Percentiles rank a stretch among this genome's conserved stretches.
phyloP scores from a whole-genome alignment of 1,139 yeast species.

The Taphrina confusa region DNA sequence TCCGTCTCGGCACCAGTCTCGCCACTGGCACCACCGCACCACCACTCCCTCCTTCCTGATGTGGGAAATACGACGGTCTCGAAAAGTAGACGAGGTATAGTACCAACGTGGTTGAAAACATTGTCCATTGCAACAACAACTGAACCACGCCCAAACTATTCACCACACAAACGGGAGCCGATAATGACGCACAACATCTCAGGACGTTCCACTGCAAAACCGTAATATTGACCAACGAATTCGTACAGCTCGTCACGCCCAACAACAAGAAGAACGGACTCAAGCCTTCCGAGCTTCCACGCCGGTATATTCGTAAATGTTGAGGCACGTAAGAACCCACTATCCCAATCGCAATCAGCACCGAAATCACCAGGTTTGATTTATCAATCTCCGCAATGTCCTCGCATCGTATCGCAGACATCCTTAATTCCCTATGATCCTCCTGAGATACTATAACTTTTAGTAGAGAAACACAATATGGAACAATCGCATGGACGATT shows the following conservation, averaged over 20 bases:
- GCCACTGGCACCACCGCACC: conserved; percentile 26
- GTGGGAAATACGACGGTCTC: conserved; percentile 29
- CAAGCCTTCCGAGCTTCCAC: conserved; percentile 74
- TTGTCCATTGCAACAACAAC: conserved; percentile 65
- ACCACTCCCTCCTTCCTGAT: neutral
- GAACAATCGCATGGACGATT: no score
- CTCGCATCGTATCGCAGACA: conserved; percentile 42
- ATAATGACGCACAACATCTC: conserved; percentile 45
- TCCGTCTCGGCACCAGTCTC: conserved; percentile 28
- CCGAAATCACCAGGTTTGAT: conserved; percentile 54
- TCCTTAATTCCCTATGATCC: neutral
- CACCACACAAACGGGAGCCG: conserved; percentile 62
- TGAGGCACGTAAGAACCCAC: conserved; percentile 78
- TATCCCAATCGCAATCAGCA: conserved; percentile 65
- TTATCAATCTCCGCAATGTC: conserved; percentile 50
- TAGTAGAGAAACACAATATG: no score
- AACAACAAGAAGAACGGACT: conserved; percentile 71
- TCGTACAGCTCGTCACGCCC: conserved; percentile 71
- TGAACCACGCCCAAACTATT: conserved; percentile 71
- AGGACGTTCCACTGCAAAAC: conserved; percentile 54
- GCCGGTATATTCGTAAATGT: conserved; percentile 59
- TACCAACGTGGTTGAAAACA: conserved; percentile 58
- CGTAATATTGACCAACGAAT: conserved; percentile 68
- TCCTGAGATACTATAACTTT: no score
- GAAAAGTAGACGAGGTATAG: conserved; percentile 39